These are phyloP conservation scores for Trametes maxima DNA, from an alignment of 768 basidiomycete genomes.

Conservation along the genomic window DNA sequence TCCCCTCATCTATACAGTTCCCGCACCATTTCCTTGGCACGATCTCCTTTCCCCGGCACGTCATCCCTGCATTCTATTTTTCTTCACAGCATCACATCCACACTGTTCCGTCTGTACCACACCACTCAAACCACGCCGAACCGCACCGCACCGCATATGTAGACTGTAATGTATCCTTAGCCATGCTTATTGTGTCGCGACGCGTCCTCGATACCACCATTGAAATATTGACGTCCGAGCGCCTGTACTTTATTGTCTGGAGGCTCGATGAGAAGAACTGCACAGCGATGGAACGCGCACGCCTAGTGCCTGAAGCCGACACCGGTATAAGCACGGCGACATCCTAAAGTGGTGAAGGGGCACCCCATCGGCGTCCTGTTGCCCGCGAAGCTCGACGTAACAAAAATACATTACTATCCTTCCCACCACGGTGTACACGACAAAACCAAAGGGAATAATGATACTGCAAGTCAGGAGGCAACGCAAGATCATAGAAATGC, in stretches of 20 bases:
- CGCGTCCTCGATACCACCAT: not conserved
- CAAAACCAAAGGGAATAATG: too few relatives aligned
- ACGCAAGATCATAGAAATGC: too few relatives aligned
- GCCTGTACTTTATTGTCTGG: not conserved
- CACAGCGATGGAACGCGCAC: not conserved
- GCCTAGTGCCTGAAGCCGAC: too few relatives aligned
- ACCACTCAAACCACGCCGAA: not conserved
- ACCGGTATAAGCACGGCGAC: too few relatives aligned
- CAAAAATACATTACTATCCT: too few relatives aligned
- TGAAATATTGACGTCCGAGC: not conserved
- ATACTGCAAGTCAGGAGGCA: too few relatives aligned
- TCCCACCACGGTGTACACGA: too few relatives aligned
- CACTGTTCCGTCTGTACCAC: not conserved
- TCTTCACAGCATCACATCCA: not conserved
- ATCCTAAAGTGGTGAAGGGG: too few relatives aligned
- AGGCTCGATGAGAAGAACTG: not conserved
- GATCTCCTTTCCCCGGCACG: not conserved
- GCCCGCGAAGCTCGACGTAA: too few relatives aligned
- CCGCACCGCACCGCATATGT: slow-evolving; percentile 8
- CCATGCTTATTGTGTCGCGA: slow-evolving; percentile 15
- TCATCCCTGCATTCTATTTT: not conserved
- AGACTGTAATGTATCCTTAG: slow-evolving; percentile 16
- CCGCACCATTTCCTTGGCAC: not conserved
- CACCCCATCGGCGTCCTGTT: too few relatives aligned
- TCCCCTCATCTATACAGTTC: not conserved